Evolutionary conservation across 352 stramenopile genomes (phyloP).

Genomic region (Nothophytophthora sp.): DNA sequence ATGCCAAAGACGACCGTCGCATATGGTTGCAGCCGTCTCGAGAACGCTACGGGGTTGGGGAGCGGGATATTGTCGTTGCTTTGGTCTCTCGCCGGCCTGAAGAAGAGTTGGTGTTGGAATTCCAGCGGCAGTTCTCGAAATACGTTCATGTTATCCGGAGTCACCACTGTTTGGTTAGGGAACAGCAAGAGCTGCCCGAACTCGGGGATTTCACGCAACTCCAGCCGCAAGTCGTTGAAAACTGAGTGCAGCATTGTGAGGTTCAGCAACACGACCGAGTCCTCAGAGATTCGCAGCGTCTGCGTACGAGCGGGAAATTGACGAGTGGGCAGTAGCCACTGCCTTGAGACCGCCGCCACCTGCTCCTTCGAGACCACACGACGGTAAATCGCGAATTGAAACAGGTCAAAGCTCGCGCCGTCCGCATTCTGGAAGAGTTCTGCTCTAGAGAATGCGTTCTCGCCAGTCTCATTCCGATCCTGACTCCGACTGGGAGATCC

Average conservation of each 20-base stretch:
- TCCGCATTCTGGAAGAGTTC: conserved; percentile 42
- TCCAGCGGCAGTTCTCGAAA: conserved; percentile 49
- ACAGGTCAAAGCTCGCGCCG: conserved; percentile 64
- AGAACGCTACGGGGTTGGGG: conserved; percentile 36
- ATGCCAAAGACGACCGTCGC: conserved; percentile 34
- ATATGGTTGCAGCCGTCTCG: conserved; percentile 36
- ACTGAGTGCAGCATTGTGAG: conserved; percentile 59
- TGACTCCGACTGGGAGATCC: conserved; percentile 1
- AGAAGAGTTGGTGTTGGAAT: conserved; percentile 55
- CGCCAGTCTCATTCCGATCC: conserved; percentile 1
- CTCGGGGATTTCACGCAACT: conserved; percentile 48
- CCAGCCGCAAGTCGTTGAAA: conserved; percentile 58
- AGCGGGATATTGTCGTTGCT: conserved; percentile 52
- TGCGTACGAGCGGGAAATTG: conserved; percentile 34
- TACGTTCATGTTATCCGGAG: conserved; percentile 23
- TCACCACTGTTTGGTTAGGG: conserved; percentile 48
- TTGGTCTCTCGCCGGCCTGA: conserved; percentile 36
- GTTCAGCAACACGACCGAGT: conserved; percentile 49
- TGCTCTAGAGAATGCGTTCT: conserved; percentile 26
- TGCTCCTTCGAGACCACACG: conserved; percentile 27
- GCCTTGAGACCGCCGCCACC: conserved; percentile 24
- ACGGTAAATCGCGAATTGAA: conserved; percentile 72
- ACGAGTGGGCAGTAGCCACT: conserved; percentile 38
- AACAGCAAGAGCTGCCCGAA: conserved; percentile 54
- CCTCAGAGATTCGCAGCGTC: conserved; percentile 43